A percentile compares a stretch with the other conserved stretches of the same genome.
Evolutionary conservation across 257 asterid species (phyloP).

Genomic region (Anisodus acutangulus): DNA sequence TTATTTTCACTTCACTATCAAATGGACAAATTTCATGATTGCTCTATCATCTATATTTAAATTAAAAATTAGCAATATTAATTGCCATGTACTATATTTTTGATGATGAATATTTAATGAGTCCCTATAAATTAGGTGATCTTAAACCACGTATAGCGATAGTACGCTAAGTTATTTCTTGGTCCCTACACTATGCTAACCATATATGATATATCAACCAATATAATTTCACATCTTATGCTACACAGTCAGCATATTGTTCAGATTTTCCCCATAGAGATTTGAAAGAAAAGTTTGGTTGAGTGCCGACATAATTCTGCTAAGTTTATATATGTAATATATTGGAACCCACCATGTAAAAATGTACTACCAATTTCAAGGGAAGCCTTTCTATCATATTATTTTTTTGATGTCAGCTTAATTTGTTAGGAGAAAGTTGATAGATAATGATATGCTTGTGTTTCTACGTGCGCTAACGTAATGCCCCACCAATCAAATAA

Average conservation of each 20-base stretch:
- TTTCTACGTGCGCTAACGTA: conserved; percentile 26
- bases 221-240: neutral
- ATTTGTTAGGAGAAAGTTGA: conserved; percentile 28
- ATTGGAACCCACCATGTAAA: conserved; percentile 18
- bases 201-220: too few species aligned
- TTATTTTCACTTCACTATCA: too few species aligned
- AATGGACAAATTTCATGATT: too few species aligned
- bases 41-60: too few species aligned
- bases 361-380: neutral
- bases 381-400: neutral
- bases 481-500: conserved; percentile 26
- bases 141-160: too few species aligned
- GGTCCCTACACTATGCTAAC: too few species aligned
- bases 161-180: too few species aligned
- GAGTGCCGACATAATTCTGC: neutral
- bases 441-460: conserved; percentile 19
- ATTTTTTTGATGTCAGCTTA: conserved; percentile 21
- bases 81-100: too few species aligned
- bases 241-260: conserved; percentile 17
- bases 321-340: neutral
- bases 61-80: too few species aligned
- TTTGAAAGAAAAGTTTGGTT: neutral
- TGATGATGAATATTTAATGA: too few species aligned
- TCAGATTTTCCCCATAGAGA: neutral
- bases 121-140: neutral